Evolutionary conservation across 2,329 filamentous ascomycete genomes (phyloP), one percentile per base, ranked within the genome.

Genomic region (Exophiala lecanii-corni): DNA sequence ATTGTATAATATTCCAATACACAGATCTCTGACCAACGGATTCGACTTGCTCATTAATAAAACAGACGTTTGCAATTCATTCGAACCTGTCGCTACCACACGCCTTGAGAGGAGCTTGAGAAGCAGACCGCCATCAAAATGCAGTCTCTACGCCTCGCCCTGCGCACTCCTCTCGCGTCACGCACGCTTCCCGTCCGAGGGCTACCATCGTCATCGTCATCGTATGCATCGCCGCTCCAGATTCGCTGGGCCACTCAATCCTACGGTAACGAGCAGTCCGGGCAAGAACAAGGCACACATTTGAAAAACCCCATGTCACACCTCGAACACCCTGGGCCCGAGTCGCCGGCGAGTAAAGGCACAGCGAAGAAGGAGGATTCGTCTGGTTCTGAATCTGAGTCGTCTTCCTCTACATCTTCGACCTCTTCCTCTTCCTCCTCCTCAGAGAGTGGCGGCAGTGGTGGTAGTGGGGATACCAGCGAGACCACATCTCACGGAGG

Each of bases 241-340:
- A 26, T 12, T 12, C 36, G 54, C 39, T 48, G 44, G 12, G 53
- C 51, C 32, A 39, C 44, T 28, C 35, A 45, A 28, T 45, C 43
- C 16, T 55, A 57, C 39, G 54, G 54, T 18, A 47, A 43, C 32
- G 43, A 49, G 12, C 47, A 57, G 36, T 54, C 51, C 5, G 53
- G 51, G 10, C 45, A 50, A 39, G 28, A 53, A 26, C 45, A 52
- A 26, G 48, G 47, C 10, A 45, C 36, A 12, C 23, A 55, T n/a
- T 30, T 51, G 36, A 40, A 43, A 30, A 55, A 53, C 31, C 53
- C 51, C 12, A 54, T 42, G 31, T 34, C 36, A 15, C 16, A 54
- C 23, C 39, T 55, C 16, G 55, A 57, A 35, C 55, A 57, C 21
- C 55, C 55, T 13, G 55, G 55, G 9, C 55, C 55, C 18, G 50